Percentiles rank a stretch among this genome's conserved stretches.
These are phyloP conservation scores for Ophiocordyceps camponoti-leonardi DNA, from an alignment of 2,329 filamentous ascomycete species.

Conservation along the genomic window DNA sequence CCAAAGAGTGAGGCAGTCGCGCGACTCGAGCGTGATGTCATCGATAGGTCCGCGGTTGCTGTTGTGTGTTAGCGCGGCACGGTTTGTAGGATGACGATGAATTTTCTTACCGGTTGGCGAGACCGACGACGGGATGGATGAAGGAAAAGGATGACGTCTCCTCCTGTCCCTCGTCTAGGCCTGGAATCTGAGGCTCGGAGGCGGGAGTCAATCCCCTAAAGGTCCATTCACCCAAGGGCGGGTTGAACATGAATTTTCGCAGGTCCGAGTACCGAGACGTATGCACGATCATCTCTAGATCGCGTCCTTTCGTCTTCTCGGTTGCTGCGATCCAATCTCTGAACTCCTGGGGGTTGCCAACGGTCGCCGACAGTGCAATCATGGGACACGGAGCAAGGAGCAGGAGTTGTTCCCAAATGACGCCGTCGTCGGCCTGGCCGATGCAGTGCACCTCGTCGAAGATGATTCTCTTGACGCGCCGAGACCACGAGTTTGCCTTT, in stretches of 20 bases:
- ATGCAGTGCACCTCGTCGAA: slow-evolving; percentile 76
- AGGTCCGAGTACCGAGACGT: slow-evolving; percentile 57
- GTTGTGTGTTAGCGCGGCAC: neutral
- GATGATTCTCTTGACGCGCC: slow-evolving; percentile 55
- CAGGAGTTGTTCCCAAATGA: slow-evolving; percentile 65
- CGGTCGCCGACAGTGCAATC: slow-evolving; percentile 63
- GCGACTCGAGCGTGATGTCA: slow-evolving; percentile 52
- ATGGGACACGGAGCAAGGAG: slow-evolving; percentile 61
- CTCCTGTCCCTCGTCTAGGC: slow-evolving; percentile 25
- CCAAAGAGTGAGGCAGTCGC: slow-evolving; percentile 54
- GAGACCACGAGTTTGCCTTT: slow-evolving; percentile 37
- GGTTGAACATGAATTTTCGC: slow-evolving; percentile 50
- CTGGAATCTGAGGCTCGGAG: slow-evolving; percentile 23
- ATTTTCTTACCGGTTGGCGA: slow-evolving; percentile 33
- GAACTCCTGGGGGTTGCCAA: slow-evolving; percentile 60
- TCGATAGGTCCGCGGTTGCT: slow-evolving; percentile 43
- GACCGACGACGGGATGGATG: slow-evolving; percentile 48
- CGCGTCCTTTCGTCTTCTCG: slow-evolving; percentile 43
- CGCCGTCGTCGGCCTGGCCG: slow-evolving; percentile 56
- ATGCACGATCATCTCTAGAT: slow-evolving; percentile 53
- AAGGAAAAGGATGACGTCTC: slow-evolving; percentile 32
- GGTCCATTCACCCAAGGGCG: slow-evolving; percentile 24
- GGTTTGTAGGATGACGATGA: neutral
- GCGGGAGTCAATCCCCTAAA: slow-evolving; percentile 34
- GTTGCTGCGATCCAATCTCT: slow-evolving; percentile 48